These are phyloP conservation scores for Dioscorea zingiberensis DNA, from an alignment of 106 monocot genomes.

Conservation along the genomic window DNA sequence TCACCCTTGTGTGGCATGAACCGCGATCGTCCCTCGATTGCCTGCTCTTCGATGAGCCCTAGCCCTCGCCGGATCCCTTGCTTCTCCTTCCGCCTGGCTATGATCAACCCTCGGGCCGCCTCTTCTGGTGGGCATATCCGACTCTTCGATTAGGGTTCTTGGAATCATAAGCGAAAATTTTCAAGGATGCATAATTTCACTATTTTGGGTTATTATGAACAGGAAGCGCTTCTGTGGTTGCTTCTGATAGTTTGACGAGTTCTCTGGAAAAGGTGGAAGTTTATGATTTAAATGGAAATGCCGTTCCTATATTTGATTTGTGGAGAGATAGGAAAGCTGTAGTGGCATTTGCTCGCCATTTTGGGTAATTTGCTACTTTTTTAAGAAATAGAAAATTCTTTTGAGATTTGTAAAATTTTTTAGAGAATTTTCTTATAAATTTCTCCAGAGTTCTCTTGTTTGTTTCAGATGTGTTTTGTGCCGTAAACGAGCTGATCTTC, in stretches of 20 bases:
- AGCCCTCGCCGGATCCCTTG: background rate
- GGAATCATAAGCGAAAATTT: background rate
- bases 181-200: background rate
- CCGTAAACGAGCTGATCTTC: slow-evolving; percentile 83
- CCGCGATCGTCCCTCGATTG: background rate
- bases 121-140: background rate
- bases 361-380: slow-evolving; percentile 43
- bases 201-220: background rate
- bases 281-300: slow-evolving; percentile 60
- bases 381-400: too few species aligned
- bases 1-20: background rate
- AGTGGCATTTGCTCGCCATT: slow-evolving; percentile 91
- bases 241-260: slow-evolving; percentile 21
- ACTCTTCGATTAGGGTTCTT: background rate
- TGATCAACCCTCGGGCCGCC: background rate
- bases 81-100: background rate
- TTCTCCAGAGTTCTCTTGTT: background rate
- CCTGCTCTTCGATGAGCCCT: background rate
- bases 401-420: background rate
- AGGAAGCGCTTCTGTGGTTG: slow-evolving; percentile 19
- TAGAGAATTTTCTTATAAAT: background rate
- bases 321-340: slow-evolving; percentile 85
- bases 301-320: slow-evolving; percentile 47
- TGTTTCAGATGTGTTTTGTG: slow-evolving; percentile 77
- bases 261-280: slow-evolving; percentile 57